Evolutionary conservation across 495 filamentous ascomycete species (phyloP).

Genomic region (Lasiosphaeria miniovina): DNA sequence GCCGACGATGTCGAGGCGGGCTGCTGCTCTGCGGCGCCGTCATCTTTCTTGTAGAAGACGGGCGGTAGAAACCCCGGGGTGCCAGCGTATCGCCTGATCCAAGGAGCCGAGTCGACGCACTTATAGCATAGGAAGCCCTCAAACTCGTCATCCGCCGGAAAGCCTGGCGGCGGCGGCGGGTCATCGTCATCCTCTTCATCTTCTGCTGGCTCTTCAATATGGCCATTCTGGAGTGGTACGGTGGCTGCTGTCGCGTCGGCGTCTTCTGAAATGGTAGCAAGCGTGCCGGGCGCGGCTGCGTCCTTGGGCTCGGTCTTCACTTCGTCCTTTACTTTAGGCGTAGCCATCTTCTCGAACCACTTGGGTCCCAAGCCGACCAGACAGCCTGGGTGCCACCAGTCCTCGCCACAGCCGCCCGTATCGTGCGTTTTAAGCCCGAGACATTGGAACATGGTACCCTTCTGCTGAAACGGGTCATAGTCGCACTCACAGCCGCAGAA

Average conservation of each 20-base stretch:
- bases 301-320: conserved; percentile 16
- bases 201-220: conserved; percentile 12
- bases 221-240: conserved; percentile 19
- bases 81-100: conserved; percentile 90
- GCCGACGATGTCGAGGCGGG: conserved; percentile 1
- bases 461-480: conserved; percentile 82
- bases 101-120: conserved; percentile 83
- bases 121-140: conserved; percentile 91
- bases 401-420: conserved; percentile 89
- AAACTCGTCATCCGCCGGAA: conserved; percentile 85
- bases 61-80: conserved; percentile 75
- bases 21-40: conserved; percentile 6
- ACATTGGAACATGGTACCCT: conserved; percentile 99
- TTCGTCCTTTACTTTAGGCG: conserved; percentile 19
- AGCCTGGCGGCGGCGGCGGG: conserved; percentile 69
- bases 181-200: conserved; percentile 45
- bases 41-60: conserved; percentile 43
- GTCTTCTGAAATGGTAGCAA: conserved; percentile 43
- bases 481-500: conserved; percentile 89
- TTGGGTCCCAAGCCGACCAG: conserved; percentile 69
- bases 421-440: conserved; percentile 76
- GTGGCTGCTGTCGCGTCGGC: conserved; percentile 9
- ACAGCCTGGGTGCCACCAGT: conserved; percentile 99
- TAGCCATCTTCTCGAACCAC: conserved; percentile 54
- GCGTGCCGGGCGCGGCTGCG: conserved; percentile 12